Evolutionary conservation across 495 filamentous ascomycete genomes (phyloP), one percentile per base, ranked within the genome.

Genomic region (Hypoxylon subgilvum): DNA sequence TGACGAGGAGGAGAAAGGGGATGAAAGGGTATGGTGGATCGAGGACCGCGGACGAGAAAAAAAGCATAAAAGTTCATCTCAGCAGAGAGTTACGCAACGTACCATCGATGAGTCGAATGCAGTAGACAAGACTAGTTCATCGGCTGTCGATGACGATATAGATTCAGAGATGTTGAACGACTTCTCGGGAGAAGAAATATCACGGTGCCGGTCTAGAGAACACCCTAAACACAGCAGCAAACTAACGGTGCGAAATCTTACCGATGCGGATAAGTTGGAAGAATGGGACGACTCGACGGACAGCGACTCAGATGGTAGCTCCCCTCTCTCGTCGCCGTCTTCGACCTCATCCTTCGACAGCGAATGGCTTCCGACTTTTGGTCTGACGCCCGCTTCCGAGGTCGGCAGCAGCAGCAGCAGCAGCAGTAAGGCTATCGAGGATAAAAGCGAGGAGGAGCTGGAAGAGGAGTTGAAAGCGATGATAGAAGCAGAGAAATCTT

Each of bases 221-320:
- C 23, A 41, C 22, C 43, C 23, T 1, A 40, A 48, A 19, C 44
- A 45, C 28, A 35, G 23, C 28, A 44, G 42, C 17, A 51, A 27
- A 35, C 52, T 60, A 21, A 57, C 41, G 5, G 43, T 51, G 21
- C 41, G 50, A 1, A 66, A 60, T 13, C n/a, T 46, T 12, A 46
- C 53, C 4, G 43, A 57, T 0, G 28, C 10, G 0, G 55, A 61
- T 23, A 25, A 23, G 13, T 13, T 8, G 6, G 51, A 68, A 8
- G 41, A 59, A 3, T 52, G 21, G 31, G 62, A 63, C 8, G 40
- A 57, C 9, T 57, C 45, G 32, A 44, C 55, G 12, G 61, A 56
- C 28, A 51, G 50, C n/a, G 61, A 61, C 27, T 65, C 51, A 6
- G 62, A 61, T 5, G 14, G 23, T 10, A 31, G 23, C 12, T 56